These are phyloP conservation scores for Auriscalpium vulgare DNA, from an alignment of 768 basidiomycete genomes.

Conservation along the genomic window DNA sequence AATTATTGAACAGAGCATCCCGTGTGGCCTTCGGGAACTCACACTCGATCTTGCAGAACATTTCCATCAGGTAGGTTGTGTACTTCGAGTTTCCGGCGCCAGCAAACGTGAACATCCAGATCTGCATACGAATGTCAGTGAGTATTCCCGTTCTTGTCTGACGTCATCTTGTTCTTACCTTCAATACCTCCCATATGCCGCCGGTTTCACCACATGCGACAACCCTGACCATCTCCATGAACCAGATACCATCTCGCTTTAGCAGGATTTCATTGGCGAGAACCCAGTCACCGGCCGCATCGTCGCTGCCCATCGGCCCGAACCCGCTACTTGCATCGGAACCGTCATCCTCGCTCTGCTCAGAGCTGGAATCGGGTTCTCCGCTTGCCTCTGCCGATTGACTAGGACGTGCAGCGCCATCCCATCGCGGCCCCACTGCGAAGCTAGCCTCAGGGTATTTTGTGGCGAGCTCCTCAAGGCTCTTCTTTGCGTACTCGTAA, in stretches of 20 bases:
- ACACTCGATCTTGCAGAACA: slow-evolving; percentile 5
- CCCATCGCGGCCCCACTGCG: background rate
- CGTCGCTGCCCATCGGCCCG: background rate
- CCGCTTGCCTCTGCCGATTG: background rate
- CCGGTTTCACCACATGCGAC: background rate
- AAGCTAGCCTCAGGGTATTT: background rate
- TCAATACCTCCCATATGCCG: slow-evolving; percentile 1
- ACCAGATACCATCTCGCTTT: slow-evolving; percentile 2
- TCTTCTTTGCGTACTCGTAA: background rate
- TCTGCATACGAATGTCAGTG: background rate
- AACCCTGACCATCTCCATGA: background rate
- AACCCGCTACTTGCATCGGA: background rate
- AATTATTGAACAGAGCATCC: slow-evolving; percentile 4
- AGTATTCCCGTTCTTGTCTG: background rate
- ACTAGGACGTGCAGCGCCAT: background rate
- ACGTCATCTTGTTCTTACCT: background rate
- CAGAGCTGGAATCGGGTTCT: background rate
- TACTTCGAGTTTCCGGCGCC: slow-evolving; percentile 7
- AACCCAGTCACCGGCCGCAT: background rate
- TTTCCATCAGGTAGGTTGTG: slow-evolving; percentile 3
- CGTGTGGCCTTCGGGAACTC: background rate
- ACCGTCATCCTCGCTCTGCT: background rate
- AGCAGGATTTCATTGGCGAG: slow-evolving; percentile 4
- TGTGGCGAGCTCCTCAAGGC: too few relatives aligned
- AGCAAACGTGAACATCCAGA: slow-evolving; percentile 8